A percentile compares a stretch with the other conserved stretches of the same genome.
Evolutionary conservation across 129 eudicot genomes (phyloP).

Genomic region (Flaveria linearis): DNA sequence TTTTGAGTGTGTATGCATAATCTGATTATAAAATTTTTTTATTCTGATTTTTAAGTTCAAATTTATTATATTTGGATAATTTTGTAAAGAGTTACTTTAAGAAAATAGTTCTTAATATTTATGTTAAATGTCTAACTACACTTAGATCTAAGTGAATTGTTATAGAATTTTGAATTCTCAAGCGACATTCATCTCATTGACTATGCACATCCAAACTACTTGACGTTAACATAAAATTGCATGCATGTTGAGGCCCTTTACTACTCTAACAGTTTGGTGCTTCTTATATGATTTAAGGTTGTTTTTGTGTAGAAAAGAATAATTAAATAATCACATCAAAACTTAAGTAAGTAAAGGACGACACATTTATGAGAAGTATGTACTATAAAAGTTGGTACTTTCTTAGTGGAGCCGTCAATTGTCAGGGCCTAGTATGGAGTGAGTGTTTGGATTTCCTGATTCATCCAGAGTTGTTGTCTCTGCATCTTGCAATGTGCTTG

Average conservation of each 20-base stretch:
- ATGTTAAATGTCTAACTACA: background rate
- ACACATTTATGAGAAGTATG: background rate
- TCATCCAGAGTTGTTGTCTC: background rate
- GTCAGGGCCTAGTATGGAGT: background rate
- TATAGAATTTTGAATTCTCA: background rate
- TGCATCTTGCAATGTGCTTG: constrained; percentile 5
- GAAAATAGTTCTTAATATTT: background rate
- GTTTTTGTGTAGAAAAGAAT: background rate
- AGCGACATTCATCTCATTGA: background rate
- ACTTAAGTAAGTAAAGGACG: background rate
- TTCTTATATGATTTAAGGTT: constrained; percentile 6
- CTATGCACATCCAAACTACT: background rate
- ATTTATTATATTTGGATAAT: background rate
- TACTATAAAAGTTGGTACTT: background rate
- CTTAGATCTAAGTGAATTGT: background rate
- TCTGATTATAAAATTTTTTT: background rate
- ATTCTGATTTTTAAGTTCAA: background rate
- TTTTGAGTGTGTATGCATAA: background rate
- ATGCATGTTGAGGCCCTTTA: background rate
- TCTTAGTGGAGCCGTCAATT: background rate
- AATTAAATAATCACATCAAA: background rate
- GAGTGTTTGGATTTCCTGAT: background rate
- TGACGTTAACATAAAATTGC: background rate
- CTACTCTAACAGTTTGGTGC: background rate
- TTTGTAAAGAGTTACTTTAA: background rate